Base-by-base conservation (phyloP, 139 green algal species). In the Coelastrella sp. region DNA sequence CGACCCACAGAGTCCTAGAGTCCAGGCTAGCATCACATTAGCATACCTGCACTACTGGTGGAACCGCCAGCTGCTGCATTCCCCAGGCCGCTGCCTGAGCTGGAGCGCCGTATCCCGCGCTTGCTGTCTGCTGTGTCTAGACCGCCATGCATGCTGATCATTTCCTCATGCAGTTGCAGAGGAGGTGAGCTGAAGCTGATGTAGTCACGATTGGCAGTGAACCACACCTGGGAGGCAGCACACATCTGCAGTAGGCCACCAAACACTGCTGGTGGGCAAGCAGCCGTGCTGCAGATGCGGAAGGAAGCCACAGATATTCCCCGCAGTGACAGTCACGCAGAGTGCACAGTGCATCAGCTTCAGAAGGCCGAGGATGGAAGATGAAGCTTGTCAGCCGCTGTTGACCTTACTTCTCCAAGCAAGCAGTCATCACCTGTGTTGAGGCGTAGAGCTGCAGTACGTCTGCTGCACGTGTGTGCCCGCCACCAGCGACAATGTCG, bases 391-490 rank as follows among this genome's bases (percentile, higher is more conserved):
- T 20, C 63, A 70, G 14, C 12, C 11, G 63, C 63, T 70, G 11
- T 20, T 70, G 12, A 70, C 63, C 11, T 70, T 70, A 4, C 63
- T 49, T 49, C 35, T 49, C 35, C 35, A 49, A 17, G 74, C 74
- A 80, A 58, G 74, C 24, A 59, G 7, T 12, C 49, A 22, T 17
- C 61, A 89, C 87, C 82, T 91, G 70, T 58, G 96, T 97, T 61
- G 49, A 63, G 8, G 91, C 94, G 78, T 97, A 96, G 66, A 97
- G 70, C 57, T 92, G 81, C 70, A 95, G 80, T 84, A 96, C 87
- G 91, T 97, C 96, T 11, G 94, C 94, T 9, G 79, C 76, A 8
- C 93, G 92, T 7, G 93, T 97, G 85, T 97, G 15, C 81, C 92
- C 15, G 84, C 91, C 78, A 0, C 85, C 58, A 80, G 76, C 8